Evolutionary conservation across 495 filamentous ascomycete species (phyloP).

Genomic region (Umbilicaria muhlenbergii): DNA sequence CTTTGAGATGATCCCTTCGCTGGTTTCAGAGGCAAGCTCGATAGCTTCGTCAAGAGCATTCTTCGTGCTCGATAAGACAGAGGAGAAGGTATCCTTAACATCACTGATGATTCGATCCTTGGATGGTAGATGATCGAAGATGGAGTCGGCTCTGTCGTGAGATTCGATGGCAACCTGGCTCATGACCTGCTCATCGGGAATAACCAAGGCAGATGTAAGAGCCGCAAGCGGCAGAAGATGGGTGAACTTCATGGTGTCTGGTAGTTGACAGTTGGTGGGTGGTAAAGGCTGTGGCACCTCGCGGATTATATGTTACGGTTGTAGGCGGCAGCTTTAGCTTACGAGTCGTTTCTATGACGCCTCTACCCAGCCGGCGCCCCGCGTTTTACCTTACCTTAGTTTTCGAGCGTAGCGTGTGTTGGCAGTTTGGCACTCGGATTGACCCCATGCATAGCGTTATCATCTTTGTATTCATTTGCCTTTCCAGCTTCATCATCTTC

Average conservation of each 20-base stretch:
- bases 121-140: conserved; percentile 22
- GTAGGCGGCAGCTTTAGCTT: too few species aligned
- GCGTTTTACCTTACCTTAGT: too few species aligned
- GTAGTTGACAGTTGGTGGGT: neutral
- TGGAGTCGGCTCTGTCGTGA: conserved; percentile 15
- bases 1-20: conserved; percentile 17
- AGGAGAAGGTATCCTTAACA: conserved; percentile 18
- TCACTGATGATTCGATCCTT: conserved; percentile 20
- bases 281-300: too few species aligned
- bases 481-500: too few species aligned
- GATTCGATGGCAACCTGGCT: conserved; percentile 23
- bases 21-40: conserved; percentile 17
- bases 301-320: too few species aligned
- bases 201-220: conserved; percentile 39
- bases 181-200: conserved; percentile 30
- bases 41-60: conserved; percentile 33
- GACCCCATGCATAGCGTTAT: too few species aligned
- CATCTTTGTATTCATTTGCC: too few species aligned
- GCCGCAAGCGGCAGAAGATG: conserved; percentile 37
- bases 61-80: conserved; percentile 20
- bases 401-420: too few species aligned
- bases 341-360: too few species aligned
- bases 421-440: too few species aligned
- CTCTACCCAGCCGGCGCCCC: too few species aligned
- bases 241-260: conserved; percentile 29